A percentile compares a stretch with the other conserved stretches of the same genome.
phyloP scores from a whole-genome alignment of 345 rosid genomes.

The Raphanus sativus region DNA sequence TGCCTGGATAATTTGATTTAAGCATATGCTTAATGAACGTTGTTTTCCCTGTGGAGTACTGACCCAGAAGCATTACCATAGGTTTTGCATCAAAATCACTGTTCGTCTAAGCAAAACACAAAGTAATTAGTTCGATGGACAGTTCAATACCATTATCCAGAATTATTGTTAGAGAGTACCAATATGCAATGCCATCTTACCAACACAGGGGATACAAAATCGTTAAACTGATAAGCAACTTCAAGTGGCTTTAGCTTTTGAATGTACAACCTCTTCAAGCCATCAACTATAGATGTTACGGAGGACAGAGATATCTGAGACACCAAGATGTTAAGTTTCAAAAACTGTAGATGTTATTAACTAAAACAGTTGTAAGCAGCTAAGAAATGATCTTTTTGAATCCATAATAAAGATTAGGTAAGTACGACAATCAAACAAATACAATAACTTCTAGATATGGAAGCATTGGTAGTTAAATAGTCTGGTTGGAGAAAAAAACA shows the following conservation, averaged over 20 bases:
- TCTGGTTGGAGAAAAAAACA: conserved; percentile 1
- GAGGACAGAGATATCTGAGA: conserved; percentile 69
- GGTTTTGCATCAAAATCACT: conserved; percentile 98
- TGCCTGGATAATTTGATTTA: conserved; percentile 78
- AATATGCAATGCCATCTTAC: conserved; percentile 46
- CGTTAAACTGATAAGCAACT: conserved; percentile 81
- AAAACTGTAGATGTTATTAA: conserved; percentile 1
- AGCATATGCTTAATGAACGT: conserved; percentile 97
- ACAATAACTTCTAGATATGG: neutral
- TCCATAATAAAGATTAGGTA: neutral
- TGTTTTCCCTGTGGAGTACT: conserved; percentile 97
- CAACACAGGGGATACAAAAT: conserved; percentile 87
- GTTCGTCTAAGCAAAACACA: conserved; percentile 53
- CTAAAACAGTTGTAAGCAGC: neutral
- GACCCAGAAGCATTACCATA: conserved; percentile 98
- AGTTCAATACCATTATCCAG: neutral
- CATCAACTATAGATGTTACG: conserved; percentile 91
- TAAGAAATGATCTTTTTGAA: neutral
- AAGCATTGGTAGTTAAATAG: conserved; percentile 2
- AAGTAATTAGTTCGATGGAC: neutral
- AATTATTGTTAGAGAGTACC: neutral
- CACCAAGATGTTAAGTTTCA: conserved; percentile 17
- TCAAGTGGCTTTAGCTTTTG: conserved; percentile 93
- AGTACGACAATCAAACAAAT: neutral
- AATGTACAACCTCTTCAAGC: conserved; percentile 81